Conservation (phyloP, 2,329 filamentous ascomycete genomes). For the Fusarium sp. region DNA sequence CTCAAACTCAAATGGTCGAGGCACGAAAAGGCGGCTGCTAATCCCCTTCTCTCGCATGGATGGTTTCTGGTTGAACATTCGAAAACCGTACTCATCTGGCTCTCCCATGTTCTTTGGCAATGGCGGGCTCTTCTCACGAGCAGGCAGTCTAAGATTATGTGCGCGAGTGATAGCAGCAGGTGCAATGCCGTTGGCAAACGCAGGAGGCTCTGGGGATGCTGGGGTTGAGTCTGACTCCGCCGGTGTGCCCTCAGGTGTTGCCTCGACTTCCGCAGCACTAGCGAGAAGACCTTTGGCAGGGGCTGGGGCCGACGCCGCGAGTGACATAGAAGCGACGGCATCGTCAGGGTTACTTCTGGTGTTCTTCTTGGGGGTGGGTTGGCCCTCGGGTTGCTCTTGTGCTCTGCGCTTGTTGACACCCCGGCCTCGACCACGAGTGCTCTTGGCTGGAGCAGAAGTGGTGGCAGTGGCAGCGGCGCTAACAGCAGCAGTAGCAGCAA, state of each 20-base stretch:
- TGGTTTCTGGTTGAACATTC: conserved; percentile 58
- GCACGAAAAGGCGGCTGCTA: conserved; percentile 66
- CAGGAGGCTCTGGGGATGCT: conserved; percentile 53
- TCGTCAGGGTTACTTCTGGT: conserved; percentile 53
- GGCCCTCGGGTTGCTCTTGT: conserved; percentile 62
- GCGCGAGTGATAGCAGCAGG: conserved; percentile 44
- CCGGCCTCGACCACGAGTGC: conserved; percentile 50
- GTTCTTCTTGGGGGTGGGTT: conserved; percentile 63
- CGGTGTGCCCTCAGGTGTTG: conserved; percentile 52
- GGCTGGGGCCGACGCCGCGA: conserved; percentile 48
- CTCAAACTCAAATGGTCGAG: conserved; percentile 61
- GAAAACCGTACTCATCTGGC: conserved; percentile 65
- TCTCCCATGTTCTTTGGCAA: conserved; percentile 57
- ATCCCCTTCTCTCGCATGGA: conserved; percentile 58
- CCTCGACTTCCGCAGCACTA: conserved; percentile 54
- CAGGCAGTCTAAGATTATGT: conserved; percentile 47
- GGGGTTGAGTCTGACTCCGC: conserved; percentile 54
- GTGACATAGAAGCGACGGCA: conserved; percentile 42
- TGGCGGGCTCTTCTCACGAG: conserved; percentile 55
- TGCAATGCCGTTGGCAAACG: conserved; percentile 46
- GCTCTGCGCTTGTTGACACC: conserved; percentile 63
- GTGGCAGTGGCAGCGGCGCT: conserved; percentile 45
- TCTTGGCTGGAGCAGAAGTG: conserved; percentile 46
- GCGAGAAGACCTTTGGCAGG: conserved; percentile 57
- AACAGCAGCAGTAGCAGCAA: conserved; percentile 51